Conservation (phyloP, 75 land plant genomes). For the Sequoia sempervirens region DNA sequence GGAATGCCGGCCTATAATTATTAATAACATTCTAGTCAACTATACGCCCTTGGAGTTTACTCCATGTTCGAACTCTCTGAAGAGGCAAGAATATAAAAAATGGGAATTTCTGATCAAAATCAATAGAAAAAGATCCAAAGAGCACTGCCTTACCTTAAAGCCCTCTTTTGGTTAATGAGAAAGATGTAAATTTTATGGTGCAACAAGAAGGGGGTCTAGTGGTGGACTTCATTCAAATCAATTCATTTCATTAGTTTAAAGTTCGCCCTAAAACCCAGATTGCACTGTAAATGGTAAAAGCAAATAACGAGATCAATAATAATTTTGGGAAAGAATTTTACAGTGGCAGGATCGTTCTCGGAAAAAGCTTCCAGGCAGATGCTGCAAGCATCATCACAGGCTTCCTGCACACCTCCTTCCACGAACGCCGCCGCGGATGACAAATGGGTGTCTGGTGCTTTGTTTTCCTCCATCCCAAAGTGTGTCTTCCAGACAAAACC, state of each 20-base stretch:
- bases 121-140: background rate
- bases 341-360: constrained; percentile 37
- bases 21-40: background rate
- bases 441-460: constrained; percentile 2
- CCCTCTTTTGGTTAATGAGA: background rate
- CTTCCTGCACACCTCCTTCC: constrained; percentile 38
- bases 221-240: background rate
- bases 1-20: background rate
- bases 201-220: background rate
- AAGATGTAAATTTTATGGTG: no score
- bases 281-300: background rate
- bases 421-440: constrained; percentile 42
- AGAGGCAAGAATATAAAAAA: background rate
- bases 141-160: background rate
- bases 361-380: constrained; percentile 39
- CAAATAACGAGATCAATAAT: background rate
- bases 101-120: no score
- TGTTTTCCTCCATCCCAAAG: background rate
- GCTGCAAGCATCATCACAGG: constrained; percentile 44
- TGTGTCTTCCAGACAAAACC: background rate
- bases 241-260: background rate
- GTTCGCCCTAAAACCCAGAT: background rate
- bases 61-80: background rate
- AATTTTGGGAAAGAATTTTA: background rate
- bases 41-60: background rate